Evolutionary conservation across 371 early-diverging fungal genomes (phyloP).

Genomic region (Blakeslea trispora): DNA sequence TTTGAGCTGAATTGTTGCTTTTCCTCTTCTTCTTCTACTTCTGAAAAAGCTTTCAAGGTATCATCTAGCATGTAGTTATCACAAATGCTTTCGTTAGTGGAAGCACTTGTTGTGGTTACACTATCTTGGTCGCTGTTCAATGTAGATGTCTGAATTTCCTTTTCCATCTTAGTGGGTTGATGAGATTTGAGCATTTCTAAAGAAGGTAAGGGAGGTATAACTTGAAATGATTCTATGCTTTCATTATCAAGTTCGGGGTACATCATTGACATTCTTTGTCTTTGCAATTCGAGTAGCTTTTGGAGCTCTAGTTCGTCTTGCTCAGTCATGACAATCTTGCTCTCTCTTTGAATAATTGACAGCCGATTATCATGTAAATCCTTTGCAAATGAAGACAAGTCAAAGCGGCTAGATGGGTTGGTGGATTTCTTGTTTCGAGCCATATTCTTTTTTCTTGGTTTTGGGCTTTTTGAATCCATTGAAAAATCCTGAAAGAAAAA

Average conservation of each 20-base stretch:
- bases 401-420: constrained; percentile 20
- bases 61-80: no score
- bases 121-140: constrained; percentile 13
- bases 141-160: not conserved
- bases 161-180: not conserved
- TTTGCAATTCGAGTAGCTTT: constrained; percentile 27
- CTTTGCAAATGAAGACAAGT: constrained; percentile 43
- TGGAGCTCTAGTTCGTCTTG: constrained; percentile 48
- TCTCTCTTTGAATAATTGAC: constrained; percentile 44
- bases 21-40: not conserved
- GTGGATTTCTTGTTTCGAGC: constrained; percentile 2
- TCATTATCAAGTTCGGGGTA: constrained; percentile 1
- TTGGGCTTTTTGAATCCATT: not conserved
- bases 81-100: not conserved
- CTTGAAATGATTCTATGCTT: constrained; percentile 10
- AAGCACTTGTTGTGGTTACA: constrained; percentile 6
- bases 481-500: constrained; percentile 47
- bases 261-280: constrained; percentile 18
- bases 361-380: constrained; percentile 49
- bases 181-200: constrained; percentile 15
- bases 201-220: constrained; percentile 17
- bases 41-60: not conserved
- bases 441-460: constrained; percentile 3
- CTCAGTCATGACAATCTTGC: constrained; percentile 37
- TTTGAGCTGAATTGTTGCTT: no score